Base-by-base conservation (phyloP, 2,329 filamentous ascomycete species). In the Dactylella cylindrospora region DNA sequence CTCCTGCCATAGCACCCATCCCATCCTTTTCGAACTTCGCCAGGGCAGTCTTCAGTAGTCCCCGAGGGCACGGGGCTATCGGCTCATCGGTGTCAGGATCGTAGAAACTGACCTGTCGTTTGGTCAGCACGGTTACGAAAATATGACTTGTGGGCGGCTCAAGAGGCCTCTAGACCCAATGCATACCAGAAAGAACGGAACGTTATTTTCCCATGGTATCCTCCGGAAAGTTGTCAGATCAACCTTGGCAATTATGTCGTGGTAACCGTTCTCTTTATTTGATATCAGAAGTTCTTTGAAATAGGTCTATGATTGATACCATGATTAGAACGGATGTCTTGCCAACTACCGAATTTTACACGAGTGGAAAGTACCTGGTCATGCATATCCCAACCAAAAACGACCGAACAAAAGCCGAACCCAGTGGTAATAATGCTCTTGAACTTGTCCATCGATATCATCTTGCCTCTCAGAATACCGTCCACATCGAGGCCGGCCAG, bases 321-420 rank as follows among this genome's bases (percentile, higher is more conserved):
- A 39, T 33, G 22, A 40, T 6, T 33, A 9, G 13, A 39, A 13
- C 9, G 31, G 17, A 33, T 22, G 13, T 10, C n/a, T n/a, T n/a
- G 17, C 5, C 20, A 15, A 12, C 12, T 7, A 9, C 9, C 25
- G 12, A 19, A 32, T n/a, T n/a, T n/a, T n/a, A n/a, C n/a, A n/a
- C n/a, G n/a, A n/a, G n/a, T n/a, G 22, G 6, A 5, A 35, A 28
- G 5, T 61, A 64, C 59, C 17, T 83, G 79, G 71, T 96, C 90
- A 74, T 96, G 90, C 88, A 95, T 95, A 74, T 96, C 90, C 90
- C 90, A 95, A 72, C 90, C 90, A 70, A 95, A 95, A 66, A 95
- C 83, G 67, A 95, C 89, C 15, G 87, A 93, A 77, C 90, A 95
- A 78, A 95, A 95, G 49, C 90, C 90, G 69, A 95, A 95, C 45